A percentile compares a stretch with the other conserved stretches of the same genome.
These are phyloP conservation scores for Agaricus sinodeliciosus DNA, from an alignment of 768 basidiomycete genomes.

Conservation along the genomic window DNA sequence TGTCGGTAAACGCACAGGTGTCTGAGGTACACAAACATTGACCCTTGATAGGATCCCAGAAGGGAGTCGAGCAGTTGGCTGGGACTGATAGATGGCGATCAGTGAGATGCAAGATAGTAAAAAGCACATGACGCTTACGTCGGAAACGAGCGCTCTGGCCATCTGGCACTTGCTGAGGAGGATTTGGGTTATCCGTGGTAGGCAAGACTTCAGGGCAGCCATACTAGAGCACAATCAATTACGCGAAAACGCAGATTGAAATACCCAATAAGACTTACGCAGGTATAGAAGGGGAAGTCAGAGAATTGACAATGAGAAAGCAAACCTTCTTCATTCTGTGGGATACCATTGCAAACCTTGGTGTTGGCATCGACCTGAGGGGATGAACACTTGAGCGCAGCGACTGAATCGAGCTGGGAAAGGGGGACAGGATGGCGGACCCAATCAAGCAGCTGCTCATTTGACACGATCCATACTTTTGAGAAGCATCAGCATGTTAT, in stretches of 20 bases:
- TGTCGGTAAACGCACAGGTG: slow-evolving; percentile 58
- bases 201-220: slow-evolving; percentile 59
- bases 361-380: slow-evolving; percentile 47
- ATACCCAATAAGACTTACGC: slow-evolving; percentile 38
- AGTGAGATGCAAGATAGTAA: neutral
- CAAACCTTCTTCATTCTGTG: slow-evolving; percentile 57
- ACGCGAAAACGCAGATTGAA: neutral
- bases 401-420: slow-evolving; percentile 47
- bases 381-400: slow-evolving; percentile 54
- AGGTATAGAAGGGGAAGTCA: slow-evolving; percentile 77
- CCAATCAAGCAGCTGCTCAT: slow-evolving; percentile 68
- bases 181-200: slow-evolving; percentile 57
- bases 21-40: slow-evolving; percentile 53
- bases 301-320: slow-evolving; percentile 55
- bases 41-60: slow-evolving; percentile 73
- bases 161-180: slow-evolving; percentile 43
- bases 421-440: slow-evolving; percentile 61
- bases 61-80: slow-evolving; percentile 66
- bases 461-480: slow-evolving; percentile 69
- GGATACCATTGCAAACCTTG: slow-evolving; percentile 76
- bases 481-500: neutral
- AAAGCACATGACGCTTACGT: slow-evolving; percentile 32
- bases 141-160: slow-evolving; percentile 45
- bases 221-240: slow-evolving; percentile 38
- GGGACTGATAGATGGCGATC: slow-evolving; percentile 38